phyloP scores from a whole-genome alignment of 768 basidiomycete genomes.

The Phallus indusiatus region DNA sequence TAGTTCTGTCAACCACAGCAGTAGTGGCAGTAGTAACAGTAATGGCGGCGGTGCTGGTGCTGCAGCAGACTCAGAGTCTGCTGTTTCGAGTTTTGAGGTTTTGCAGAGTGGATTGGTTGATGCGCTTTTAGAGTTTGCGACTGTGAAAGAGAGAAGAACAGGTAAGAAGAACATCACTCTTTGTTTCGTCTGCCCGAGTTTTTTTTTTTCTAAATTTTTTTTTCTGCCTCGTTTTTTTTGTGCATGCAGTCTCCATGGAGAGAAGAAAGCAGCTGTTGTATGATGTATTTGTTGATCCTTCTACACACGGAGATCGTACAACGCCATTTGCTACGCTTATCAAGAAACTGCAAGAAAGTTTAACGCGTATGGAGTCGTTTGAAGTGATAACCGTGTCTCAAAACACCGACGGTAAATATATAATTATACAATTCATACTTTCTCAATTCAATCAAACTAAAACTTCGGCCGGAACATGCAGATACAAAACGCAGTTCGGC shows the following conservation, averaged over 20 bases:
- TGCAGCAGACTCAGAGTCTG: constrained; percentile 47
- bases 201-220: not conserved
- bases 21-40: too few species aligned
- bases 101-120: constrained; percentile 91
- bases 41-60: too few species aligned
- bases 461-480: constrained; percentile 18
- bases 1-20: too few species aligned
- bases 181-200: not conserved
- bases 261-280: constrained; percentile 72
- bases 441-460: not conserved
- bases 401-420: constrained; percentile 63
- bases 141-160: constrained; percentile 51
- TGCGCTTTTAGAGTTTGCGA: constrained; percentile 72
- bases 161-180: constrained; percentile 30
- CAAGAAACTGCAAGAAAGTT: constrained; percentile 91
- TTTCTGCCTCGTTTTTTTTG: constrained; percentile 3
- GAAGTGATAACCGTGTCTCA: constrained; percentile 87
- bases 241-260: constrained; percentile 43
- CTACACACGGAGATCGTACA: constrained; percentile 35
- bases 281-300: constrained; percentile 60
- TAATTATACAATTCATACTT: not conserved
- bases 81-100: constrained; percentile 93
- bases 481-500: constrained; percentile 90
- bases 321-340: constrained; percentile 71
- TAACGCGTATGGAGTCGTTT: constrained; percentile 92